Evolutionary conservation across 129 eudicot genomes (phyloP), one percentile per base, ranked within the genome.

Genomic region (Pseudognaphalium luteoalbum): DNA sequence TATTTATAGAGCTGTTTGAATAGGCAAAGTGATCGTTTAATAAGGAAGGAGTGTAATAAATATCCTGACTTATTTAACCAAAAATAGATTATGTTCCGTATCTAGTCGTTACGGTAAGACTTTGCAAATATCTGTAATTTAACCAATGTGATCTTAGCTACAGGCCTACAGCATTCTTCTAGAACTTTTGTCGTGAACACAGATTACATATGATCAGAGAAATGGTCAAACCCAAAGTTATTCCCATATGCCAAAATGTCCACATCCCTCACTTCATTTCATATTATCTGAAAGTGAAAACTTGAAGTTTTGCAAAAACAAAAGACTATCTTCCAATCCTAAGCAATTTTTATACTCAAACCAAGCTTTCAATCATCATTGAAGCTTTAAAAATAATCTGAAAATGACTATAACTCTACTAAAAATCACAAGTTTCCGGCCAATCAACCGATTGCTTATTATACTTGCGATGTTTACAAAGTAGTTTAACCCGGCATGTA

Each of bases 341-440:
- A n/a, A 61, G 35, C 63, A 9, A 14, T 32, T 22, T 37, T 56
- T 3, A 37, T 66, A 66, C 21, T n/a, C 41, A 35, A 66, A 66
- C 19, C 33, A 28, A 76, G 44, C 81, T 60, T 66, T 58, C 70
- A 59, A 19, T 20, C 44, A 21, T 41, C 32, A 77, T 28, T 59
- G 0, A 41, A 28, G 33, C 47, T 37, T 28, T 42, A 8, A 44
- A 33, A 30, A 44, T 51, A 16, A 16, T 2, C 29, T 44, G 76
- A 78, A 78, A 69, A 59, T 9, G 58, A 52, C 66, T 15, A 20
- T 20, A 30, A 65, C 4, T 66, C 22, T 16, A 33, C 30, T 51
- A 69, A 41, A 77, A 57, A 37, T 29, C 47, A 41, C 22, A 0
- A 29, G 3, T 69, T 69, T 41, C 76, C 54, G 76, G 70, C 81